Base-by-base conservation (phyloP, 2,329 filamentous ascomycete genomes). In the Cladosporium sp. region DNA sequence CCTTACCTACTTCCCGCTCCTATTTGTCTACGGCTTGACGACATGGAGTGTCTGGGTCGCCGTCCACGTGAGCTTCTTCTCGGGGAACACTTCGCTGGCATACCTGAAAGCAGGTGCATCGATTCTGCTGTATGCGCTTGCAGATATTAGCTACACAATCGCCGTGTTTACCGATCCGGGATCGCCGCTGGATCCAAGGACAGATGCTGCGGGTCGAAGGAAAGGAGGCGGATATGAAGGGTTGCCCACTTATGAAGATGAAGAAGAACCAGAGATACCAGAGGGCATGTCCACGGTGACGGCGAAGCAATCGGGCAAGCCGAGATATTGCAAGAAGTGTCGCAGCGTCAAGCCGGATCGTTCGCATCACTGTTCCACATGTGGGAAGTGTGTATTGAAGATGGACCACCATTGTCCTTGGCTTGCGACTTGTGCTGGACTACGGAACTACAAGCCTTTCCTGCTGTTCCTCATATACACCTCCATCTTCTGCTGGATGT, bases 391-490 rank as follows among this genome's bases (percentile, higher is more conserved):
- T 77, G 93, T 99, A 28, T 84, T 99, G 77, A 99, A 99, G 83
- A 99, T 99, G 95, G 95, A 99, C 76, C 95, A 99, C 78, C 95
- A 99, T 81, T 99, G 95, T 77, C 95, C 95, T 18, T 99, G 95
- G 95, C 85, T 99, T 58, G 94, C 95, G 30, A 97, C 92, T 4
- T 99, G 95, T 78, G 91, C 99, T 66, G 95, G 95, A 23, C 82
- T 99, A 69, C 88, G 88, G 75, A 99, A 99, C 79, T 96, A 97
- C 84, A 99, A 99, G 80, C 86, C 93, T 0, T 99, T 99, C 76
- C 78, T 99, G 62, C 85, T 98, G 3, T 99, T 98, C 77, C 83
- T 99, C 28, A 86, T 93, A 64, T 98, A 99, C 77, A 92, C 91
- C 0, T 91, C 90, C 4, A 68, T 97, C 1, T 97, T 97, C 80